Conservation (phyloP, 2,329 filamentous ascomycete genomes). For the Volutella citrinella region DNA sequence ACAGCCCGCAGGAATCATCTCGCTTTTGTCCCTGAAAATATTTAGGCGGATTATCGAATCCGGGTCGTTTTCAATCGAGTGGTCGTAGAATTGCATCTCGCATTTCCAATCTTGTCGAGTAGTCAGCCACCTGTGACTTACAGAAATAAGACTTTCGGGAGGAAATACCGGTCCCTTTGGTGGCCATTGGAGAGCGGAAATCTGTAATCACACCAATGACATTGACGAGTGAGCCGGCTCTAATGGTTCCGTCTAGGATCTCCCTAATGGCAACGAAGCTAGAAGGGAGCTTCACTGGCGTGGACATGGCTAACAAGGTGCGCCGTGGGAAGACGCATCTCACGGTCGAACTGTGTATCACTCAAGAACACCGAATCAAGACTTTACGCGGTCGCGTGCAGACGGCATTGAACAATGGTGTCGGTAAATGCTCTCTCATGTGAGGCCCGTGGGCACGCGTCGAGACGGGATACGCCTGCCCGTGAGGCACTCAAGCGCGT, state of each 20-base stretch:
- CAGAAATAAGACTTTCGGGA: no score
- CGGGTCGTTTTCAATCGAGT: conserved; percentile 44
- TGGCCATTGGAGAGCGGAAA: conserved; percentile 49
- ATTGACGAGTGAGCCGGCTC: conserved; percentile 40
- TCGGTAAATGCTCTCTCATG: conserved; percentile 12
- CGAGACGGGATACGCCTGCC: no score
- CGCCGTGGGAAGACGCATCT: no score
- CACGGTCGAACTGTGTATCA: no score
- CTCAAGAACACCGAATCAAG: no score
- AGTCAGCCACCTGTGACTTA: no score
- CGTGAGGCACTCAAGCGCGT: no score
- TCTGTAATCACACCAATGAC: conserved; percentile 73
- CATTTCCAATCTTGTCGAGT: conserved; percentile 64
- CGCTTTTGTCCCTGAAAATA: conserved; percentile 55
- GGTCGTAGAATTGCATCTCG: conserved; percentile 59
- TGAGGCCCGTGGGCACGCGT: no score
- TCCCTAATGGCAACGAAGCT: conserved; percentile 33
- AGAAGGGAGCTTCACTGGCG: conserved; percentile 14
- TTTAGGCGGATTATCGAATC: conserved; percentile 44
- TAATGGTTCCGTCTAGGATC: conserved; percentile 39
- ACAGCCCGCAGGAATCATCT: conserved; percentile 46
- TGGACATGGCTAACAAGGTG: conserved; percentile 10
- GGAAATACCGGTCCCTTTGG: conserved; percentile 54
- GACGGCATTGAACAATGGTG: conserved; percentile 3
- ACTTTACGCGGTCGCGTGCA: conserved; percentile 9